These are phyloP conservation scores for Pleomassaria siparia DNA, from an alignment of 2,329 filamentous ascomycete species.

Conservation along the genomic window DNA sequence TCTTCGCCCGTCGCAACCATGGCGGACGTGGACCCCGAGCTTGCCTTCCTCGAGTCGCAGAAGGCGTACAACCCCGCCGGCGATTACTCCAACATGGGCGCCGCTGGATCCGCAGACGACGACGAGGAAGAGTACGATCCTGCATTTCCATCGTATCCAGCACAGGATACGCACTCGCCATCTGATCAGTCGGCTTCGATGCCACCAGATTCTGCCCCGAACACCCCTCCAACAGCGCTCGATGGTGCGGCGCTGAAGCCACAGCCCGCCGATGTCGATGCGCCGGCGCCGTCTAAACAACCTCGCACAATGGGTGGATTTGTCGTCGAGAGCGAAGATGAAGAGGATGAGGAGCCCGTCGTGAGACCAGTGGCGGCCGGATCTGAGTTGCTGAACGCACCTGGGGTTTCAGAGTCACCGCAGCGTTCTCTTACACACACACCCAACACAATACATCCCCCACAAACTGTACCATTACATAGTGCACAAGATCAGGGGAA, in stretches of 20 bases:
- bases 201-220: slow-evolving; percentile 29
- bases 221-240: slow-evolving; percentile 25
- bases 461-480: slow-evolving; percentile 63
- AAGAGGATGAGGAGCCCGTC: slow-evolving; percentile 53
- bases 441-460: slow-evolving; percentile 56
- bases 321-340: slow-evolving; percentile 64
- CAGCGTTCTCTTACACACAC: slow-evolving; percentile 58
- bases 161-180: slow-evolving; percentile 6
- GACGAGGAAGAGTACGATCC: slow-evolving; percentile 47
- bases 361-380: slow-evolving; percentile 53
- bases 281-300: slow-evolving; percentile 42
- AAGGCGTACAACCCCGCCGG: slow-evolving; percentile 45
- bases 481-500: slow-evolving; percentile 56
- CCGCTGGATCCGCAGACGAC: slow-evolving; percentile 45
- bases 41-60: slow-evolving; percentile 56
- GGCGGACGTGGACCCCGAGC: slow-evolving; percentile 57
- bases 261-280: slow-evolving; percentile 26
- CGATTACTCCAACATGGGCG: slow-evolving; percentile 43
- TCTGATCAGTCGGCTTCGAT: slow-evolving; percentile 31
- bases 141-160: slow-evolving; percentile 26
- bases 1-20: slow-evolving; percentile 34
- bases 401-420: slow-evolving; percentile 51
- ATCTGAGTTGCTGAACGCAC: slow-evolving; percentile 51
- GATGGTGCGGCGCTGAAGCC: slow-evolving; percentile 28
- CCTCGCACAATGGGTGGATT: slow-evolving; percentile 62